Percentiles rank a stretch among this genome's conserved stretches.
Conservation (phyloP, 1,284 basidiomycete genomes). For the Cronartium quercuum region DNA sequence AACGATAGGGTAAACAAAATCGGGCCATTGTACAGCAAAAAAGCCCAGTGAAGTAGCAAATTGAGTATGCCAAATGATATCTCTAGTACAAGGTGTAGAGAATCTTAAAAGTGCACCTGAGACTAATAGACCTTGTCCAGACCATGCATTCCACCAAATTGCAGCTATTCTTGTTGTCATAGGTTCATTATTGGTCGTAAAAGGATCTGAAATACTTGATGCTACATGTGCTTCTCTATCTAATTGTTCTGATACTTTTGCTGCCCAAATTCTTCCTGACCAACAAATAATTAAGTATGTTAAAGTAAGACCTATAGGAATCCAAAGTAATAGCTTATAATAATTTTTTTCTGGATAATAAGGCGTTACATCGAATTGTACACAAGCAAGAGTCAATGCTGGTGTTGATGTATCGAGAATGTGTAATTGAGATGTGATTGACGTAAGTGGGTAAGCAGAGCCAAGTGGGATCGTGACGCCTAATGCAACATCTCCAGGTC, state of each 20-base stretch:
- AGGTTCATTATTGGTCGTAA: neutral
- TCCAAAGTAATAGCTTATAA: constrained; percentile 1
- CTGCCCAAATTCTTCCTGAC: constrained; percentile 19
- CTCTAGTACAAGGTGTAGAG: constrained; percentile 6
- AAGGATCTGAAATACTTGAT: neutral
- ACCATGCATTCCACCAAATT: constrained; percentile 23
- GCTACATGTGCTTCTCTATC: constrained; percentile 16
- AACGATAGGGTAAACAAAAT: constrained; percentile 35
- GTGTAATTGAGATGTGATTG: constrained; percentile 19
- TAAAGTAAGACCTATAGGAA: neutral
- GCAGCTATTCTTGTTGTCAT: neutral
- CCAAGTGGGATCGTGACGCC: constrained; percentile 12
- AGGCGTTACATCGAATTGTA: constrained; percentile 21
- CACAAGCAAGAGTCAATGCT: constrained; percentile 27
- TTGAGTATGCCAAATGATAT: constrained; percentile 24
- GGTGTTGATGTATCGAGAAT: constrained; percentile 34
- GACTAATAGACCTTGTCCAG: constrained; percentile 19
- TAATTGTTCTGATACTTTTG: constrained; percentile 32
- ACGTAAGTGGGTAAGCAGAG: neutral
- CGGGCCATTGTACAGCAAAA: constrained; percentile 32
- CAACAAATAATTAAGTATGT: neutral
- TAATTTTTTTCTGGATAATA: constrained; percentile 4
- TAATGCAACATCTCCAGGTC: constrained; percentile 23
- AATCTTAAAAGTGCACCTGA: constrained; percentile 24
- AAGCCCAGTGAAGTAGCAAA: constrained; percentile 23